Percentiles rank a stretch among this genome's conserved stretches.
Evolutionary conservation across 225 moss, liverwort and hornwort genomes (phyloP).

Genomic region (Bryum argenteum): DNA sequence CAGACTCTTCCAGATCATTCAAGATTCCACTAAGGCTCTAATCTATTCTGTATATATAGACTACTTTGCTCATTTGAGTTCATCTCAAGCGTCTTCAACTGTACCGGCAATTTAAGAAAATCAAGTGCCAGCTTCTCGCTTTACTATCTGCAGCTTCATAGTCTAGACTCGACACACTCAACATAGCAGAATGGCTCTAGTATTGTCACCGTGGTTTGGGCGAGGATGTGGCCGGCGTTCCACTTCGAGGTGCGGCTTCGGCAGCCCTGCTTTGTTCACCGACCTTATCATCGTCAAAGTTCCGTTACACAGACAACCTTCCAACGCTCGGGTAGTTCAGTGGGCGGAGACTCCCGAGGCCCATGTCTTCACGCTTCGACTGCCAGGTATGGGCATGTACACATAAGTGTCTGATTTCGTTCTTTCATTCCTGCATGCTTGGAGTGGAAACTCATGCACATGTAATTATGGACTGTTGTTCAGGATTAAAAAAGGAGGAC

Average conservation of each 20-base stretch:
- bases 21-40: slow-evolving; percentile 7
- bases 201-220: slow-evolving; percentile 35
- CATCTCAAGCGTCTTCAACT: not conserved
- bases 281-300: slow-evolving; percentile 26
- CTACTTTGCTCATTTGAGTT: not conserved
- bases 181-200: slow-evolving; percentile 24
- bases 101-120: not conserved
- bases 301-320: slow-evolving; percentile 22
- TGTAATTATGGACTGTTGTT: not conserved
- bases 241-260: not conserved
- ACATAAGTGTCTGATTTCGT: not conserved
- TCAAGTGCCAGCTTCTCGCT: too few relatives aligned
- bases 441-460: too few relatives aligned
- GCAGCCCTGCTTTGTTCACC: slow-evolving; percentile 27
- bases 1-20: slow-evolving; percentile 16
- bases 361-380: slow-evolving; percentile 25
- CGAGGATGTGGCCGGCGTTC: slow-evolving; percentile 22
- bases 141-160: not conserved
- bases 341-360: slow-evolving; percentile 24
- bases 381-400: slow-evolving; percentile 24
- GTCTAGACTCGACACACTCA: not conserved
- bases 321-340: slow-evolving; percentile 9
- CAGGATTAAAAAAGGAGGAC: slow-evolving; percentile 34
- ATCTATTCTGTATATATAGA: slow-evolving; percentile 8
- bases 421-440: not conserved